Evolutionary conservation across 768 basidiomycete genomes (phyloP).

Genomic region (Suillus decipiens): DNA sequence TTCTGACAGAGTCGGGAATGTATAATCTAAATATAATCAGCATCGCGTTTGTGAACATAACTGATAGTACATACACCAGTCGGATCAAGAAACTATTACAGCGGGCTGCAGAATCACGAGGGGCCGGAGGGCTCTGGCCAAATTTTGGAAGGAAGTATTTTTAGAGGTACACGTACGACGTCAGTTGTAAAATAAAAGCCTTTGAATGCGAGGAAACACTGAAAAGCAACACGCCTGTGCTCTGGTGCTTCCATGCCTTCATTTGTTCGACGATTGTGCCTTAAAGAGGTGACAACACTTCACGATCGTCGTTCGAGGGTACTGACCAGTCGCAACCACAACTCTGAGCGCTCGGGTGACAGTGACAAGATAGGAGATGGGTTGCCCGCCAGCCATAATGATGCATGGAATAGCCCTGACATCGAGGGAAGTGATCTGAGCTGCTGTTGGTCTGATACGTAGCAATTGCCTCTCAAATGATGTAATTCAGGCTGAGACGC

Average conservation of each 20-base stretch:
- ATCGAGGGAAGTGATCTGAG: slow-evolving; percentile 17
- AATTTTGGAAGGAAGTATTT: neutral
- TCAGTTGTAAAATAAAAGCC: neutral
- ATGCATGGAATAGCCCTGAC: slow-evolving; percentile 27
- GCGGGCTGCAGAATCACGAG: neutral
- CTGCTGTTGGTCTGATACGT: slow-evolving; percentile 24
- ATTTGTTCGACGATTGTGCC: neutral
- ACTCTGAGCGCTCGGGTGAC: slow-evolving; percentile 31
- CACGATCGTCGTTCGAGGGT: neutral
- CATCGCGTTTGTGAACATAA: neutral
- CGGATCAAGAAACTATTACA: neutral
- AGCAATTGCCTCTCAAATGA: slow-evolving; percentile 19
- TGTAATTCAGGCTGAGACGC: too few relatives aligned
- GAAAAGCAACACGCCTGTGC: neutral
- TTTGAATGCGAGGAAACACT: neutral
- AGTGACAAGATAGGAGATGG: slow-evolving; percentile 26
- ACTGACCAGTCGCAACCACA: neutral
- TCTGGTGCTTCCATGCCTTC: neutral
- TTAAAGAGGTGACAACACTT: neutral
- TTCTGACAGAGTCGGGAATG: neutral
- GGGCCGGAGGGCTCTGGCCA: neutral
- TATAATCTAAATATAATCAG: neutral
- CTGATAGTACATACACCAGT: neutral
- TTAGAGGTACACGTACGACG: neutral
- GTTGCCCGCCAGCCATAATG: slow-evolving; percentile 35